These are phyloP conservation scores for Helianthus tuberosus DNA, from an alignment of 129 eudicot species.

Conservation along the genomic window DNA sequence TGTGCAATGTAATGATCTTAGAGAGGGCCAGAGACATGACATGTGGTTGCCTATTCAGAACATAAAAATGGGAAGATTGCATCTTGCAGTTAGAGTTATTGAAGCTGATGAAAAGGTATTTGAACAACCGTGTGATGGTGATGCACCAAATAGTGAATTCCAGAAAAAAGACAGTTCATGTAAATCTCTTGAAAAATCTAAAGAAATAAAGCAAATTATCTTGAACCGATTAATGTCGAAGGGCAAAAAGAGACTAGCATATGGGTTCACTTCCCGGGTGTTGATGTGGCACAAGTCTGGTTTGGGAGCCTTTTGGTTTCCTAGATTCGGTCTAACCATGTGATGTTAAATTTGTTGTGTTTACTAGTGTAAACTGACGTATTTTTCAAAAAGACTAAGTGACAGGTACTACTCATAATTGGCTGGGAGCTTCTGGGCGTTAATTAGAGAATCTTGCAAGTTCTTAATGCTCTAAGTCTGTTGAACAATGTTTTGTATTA, in stretches of 20 bases:
- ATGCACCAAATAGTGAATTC: constrained; percentile 29
- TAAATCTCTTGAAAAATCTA: constrained; percentile 2
- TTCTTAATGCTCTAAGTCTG: no score
- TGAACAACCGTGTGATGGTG: constrained; percentile 39
- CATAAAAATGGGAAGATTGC: constrained; percentile 85
- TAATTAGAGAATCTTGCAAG: no score
- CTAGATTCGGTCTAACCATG: no score
- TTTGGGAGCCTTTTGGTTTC: constrained; percentile 57
- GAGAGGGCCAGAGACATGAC: constrained; percentile 84
- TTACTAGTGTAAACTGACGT: no score
- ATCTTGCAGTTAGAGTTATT: constrained; percentile 67
- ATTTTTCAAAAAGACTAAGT: no score
- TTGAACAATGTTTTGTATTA: no score
- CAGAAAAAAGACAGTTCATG: constrained; percentile 28
- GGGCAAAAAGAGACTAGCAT: constrained; percentile 79
- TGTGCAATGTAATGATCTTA: constrained; percentile 40
- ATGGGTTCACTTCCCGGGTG: constrained; percentile 87
- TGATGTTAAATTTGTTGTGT: no score
- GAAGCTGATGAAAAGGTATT: constrained; percentile 61
- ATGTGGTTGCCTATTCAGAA: constrained; percentile 80
- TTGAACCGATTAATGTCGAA: constrained; percentile 66
- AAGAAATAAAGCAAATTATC: constrained; percentile 37
- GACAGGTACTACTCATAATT: no score
- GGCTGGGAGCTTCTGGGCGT: no score
- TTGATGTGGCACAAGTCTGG: constrained; percentile 59